Evolutionary conservation across 352 stramenopile species (phyloP), one percentile per base, ranked within the genome.

Genomic region (Globisporangium paroecandrum): DNA sequence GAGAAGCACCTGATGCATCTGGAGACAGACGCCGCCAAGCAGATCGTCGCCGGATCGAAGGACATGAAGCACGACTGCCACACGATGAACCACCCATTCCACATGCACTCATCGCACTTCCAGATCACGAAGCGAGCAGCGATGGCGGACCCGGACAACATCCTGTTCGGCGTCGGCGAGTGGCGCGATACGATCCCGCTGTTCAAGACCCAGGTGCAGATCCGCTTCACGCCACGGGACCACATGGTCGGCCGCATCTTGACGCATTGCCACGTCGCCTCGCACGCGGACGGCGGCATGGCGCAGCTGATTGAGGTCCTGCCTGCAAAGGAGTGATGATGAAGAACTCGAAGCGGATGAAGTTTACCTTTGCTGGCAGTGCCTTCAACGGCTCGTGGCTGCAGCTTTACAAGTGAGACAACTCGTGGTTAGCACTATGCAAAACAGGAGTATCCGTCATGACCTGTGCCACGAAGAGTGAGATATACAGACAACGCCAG

Each of bases 121-220:
- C 83, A 90, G 69, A 71, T 92, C 46, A 80, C 81, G 22, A 70
- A 62, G 36, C 76, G 83, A 57, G 77, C 81, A 29, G 69, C 69
- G 6, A 69, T 55, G 36, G 70, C 79, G 1, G 83, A 90, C 57
- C 79, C 82, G 3, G 76, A 90, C 58, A 75, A 77, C 6, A 38
- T 89, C 49, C 69, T 91, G 46, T 93, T 88, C 60, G 54, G 69
- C 6, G 62, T 89, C 4, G 83, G 83, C 51, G 85, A 91, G 73
- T 93, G 85, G 83, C 83, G 84, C 24, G 86, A 94, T 65, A 92
- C 86, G 27, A 75, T 94, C 41, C 86, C 86, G 53, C 75, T 94
- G 5, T 91, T 82, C 74, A 83, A 83, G 55, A 78, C 65, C 62
- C 77, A 75, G 61, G 78, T 87, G 38, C 74, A 82, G 53, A 86